phyloP scores from a whole-genome alignment of 1,139 yeast genomes.

The Spencermartinsiella ligniputridi region DNA sequence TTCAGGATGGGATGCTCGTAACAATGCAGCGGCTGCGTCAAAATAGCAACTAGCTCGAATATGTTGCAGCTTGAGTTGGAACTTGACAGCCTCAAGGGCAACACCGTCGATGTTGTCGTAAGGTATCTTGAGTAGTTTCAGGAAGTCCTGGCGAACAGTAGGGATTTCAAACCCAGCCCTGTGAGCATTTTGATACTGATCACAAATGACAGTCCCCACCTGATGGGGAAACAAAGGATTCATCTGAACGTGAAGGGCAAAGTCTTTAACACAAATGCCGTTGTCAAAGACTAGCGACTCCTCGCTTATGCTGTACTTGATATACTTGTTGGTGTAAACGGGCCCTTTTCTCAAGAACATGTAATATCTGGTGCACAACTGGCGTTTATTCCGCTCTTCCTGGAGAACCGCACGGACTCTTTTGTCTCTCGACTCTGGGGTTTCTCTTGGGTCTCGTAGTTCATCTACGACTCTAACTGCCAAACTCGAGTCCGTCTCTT shows the following conservation, averaged over 20 bases:
- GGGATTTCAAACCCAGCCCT: not conserved
- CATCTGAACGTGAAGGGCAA: constrained; percentile 8
- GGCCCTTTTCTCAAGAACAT: not conserved
- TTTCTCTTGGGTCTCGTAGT: not conserved
- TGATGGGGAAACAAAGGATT: constrained; percentile 7
- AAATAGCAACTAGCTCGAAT: constrained; percentile 6
- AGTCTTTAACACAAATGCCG: constrained; percentile 6
- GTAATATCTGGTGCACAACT: not conserved
- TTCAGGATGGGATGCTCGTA: constrained; percentile 7
- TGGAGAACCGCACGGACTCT: not conserved
- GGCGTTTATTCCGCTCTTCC: not conserved
- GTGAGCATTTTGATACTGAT: not conserved
- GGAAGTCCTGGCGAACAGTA: not conserved
- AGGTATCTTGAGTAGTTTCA: not conserved
- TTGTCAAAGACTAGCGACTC: constrained; percentile 7
- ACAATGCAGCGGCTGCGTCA: constrained; percentile 13
- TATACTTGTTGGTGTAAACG: not conserved
- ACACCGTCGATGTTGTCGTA: not conserved
- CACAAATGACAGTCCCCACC: not conserved
- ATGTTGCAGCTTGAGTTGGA: constrained; percentile 1
- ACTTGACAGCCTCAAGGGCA: not conserved
- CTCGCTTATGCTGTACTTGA: constrained; percentile 6
- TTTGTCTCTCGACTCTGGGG: not conserved
- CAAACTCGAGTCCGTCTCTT: not conserved
- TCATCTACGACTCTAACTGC: not conserved